A percentile compares a stretch with the other conserved stretches of the same genome.
These are phyloP conservation scores for Lonicera japonica DNA, from an alignment of 129 eudicot genomes.

Conservation along the genomic window DNA sequence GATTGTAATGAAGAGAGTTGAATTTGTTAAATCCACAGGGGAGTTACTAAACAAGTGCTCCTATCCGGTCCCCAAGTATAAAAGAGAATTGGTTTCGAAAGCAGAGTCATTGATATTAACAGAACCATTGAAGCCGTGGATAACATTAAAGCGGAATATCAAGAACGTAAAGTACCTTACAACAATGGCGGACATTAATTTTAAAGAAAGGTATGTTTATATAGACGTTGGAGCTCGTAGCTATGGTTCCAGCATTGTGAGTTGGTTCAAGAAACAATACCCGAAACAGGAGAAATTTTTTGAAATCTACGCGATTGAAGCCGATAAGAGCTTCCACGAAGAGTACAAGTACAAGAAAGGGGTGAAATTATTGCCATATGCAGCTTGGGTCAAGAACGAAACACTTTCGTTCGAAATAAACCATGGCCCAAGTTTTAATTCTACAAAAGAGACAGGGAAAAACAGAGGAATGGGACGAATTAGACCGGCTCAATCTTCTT, in stretches of 20 bases:
- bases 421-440: slow-evolving; percentile 47
- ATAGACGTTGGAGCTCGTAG: slow-evolving; percentile 88
- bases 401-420: slow-evolving; percentile 71
- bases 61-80: slow-evolving; percentile 53
- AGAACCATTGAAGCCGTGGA: slow-evolving; percentile 92
- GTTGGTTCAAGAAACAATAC: slow-evolving; percentile 91
- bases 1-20: slow-evolving; percentile 46
- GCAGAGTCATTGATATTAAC: slow-evolving; percentile 74
- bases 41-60: slow-evolving; percentile 28
- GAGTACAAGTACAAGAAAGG: slow-evolving; percentile 62
- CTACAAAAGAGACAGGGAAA: slow-evolving; percentile 31
- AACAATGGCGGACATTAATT: slow-evolving; percentile 66
- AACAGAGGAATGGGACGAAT: slow-evolving; percentile 97
- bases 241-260: slow-evolving; percentile 88
- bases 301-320: slow-evolving; percentile 78
- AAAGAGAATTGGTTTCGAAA: slow-evolving; percentile 43
- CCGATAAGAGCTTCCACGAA: slow-evolving; percentile 63
- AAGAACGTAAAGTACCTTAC: slow-evolving; percentile 70
- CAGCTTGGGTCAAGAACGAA: slow-evolving; percentile 94
- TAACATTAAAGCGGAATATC: slow-evolving; percentile 64
- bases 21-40: slow-evolving; percentile 3
- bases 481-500: slow-evolving; percentile 49
- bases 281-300: slow-evolving; percentile 86
- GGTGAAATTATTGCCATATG: slow-evolving; percentile 75
- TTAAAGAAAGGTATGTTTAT: slow-evolving; percentile 64